phyloP scores from a whole-genome alignment of 768 basidiomycete genomes.

The Nevesoporus exiguus region DNA sequence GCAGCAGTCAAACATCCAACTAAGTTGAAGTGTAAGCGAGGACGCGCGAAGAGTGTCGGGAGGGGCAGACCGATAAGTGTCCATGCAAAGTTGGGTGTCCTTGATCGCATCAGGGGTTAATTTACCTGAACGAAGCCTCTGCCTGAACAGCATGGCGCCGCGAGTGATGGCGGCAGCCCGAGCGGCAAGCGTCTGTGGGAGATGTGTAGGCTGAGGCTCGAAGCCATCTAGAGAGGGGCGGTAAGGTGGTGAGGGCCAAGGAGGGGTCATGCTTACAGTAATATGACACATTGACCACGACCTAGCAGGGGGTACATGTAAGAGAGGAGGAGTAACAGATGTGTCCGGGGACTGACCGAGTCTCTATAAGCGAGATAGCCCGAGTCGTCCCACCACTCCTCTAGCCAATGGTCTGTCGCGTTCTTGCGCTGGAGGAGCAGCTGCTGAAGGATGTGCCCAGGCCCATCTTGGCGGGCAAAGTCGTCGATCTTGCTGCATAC shows the following conservation, averaged over 20 bases:
- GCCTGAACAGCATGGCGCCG: slow-evolving; percentile 70
- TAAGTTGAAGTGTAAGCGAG: slow-evolving; percentile 24
- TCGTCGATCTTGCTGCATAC: slow-evolving; percentile 63
- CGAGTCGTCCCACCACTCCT: slow-evolving; percentile 91
- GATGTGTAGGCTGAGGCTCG: slow-evolving; percentile 57
- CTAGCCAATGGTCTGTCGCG: slow-evolving; percentile 75
- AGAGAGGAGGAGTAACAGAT: not conserved
- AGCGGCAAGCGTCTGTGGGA: slow-evolving; percentile 53
- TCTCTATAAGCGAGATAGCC: slow-evolving; percentile 86
- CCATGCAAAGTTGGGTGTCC: slow-evolving; percentile 79
- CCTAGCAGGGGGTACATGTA: slow-evolving; percentile 40
- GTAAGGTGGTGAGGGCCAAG: slow-evolving; percentile 5
- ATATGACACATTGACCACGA: slow-evolving; percentile 91
- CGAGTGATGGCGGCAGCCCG: slow-evolving; percentile 73
- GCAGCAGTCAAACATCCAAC: slow-evolving; percentile 93
- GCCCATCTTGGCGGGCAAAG: slow-evolving; percentile 44
- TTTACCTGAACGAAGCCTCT: slow-evolving; percentile 62
- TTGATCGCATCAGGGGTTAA: slow-evolving; percentile 62
- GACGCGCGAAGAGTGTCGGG: not conserved
- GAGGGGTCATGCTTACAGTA: slow-evolving; percentile 57
- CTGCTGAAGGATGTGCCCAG: slow-evolving; percentile 57
- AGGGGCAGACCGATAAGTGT: slow-evolving; percentile 64
- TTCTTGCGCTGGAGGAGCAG: slow-evolving; percentile 54
- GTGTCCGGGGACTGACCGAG: slow-evolving; percentile 47
- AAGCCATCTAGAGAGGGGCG: slow-evolving; percentile 64